Base-by-base conservation (phyloP, 108 stramenopile species). In the Craspedostauros australis region DNA sequence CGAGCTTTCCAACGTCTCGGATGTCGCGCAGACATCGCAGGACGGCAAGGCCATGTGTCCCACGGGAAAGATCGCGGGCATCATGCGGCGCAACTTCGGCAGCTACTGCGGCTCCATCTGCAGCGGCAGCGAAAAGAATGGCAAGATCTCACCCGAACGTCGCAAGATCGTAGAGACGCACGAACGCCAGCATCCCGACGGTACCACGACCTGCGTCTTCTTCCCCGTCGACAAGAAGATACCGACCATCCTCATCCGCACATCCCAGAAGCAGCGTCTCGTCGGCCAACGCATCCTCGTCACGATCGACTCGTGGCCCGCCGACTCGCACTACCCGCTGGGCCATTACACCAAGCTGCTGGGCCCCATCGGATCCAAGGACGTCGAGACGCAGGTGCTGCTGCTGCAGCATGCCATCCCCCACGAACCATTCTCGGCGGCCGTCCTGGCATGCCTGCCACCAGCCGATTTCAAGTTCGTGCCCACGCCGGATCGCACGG, bases 361-460 rank as follows among this genome's bases (percentile, higher is more conserved):
- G 47, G 98, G 98, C 2, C 66, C 65, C 29, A 57, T 75, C 4
- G 98, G 98, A 25, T 87, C 86, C 44, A 94, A 92, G 59, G 94
- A 90, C 47, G 92, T 93, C 11, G 98, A 99, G 67, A 99, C 97
- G 3, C 76, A 94, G 60, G 93, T 97, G 24, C 54, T 99, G 38
- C 61, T 99, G 18, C 83, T 86, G 19, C 89, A 98, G 68, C 90
- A 95, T 52, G 85, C 93, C 28, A 96, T 99, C 64, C 93, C 98
- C 0, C 86, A 91, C 50, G 91, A 94, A 60, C 85, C 87, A 5
- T 99, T 99, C 65, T 83, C 94, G 11, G 86, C 93, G 4, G 54
- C 82, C 50, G 98, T 98, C n/a, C 62, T 99, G 44, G 96, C 96
- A 4, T 98, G 96, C 60, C 78, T 97, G 4, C 97, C 98, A 27